These are phyloP conservation scores for Durusdinium trenchii DNA, from an alignment of 73 alveolate genomes.

Conservation along the genomic window DNA sequence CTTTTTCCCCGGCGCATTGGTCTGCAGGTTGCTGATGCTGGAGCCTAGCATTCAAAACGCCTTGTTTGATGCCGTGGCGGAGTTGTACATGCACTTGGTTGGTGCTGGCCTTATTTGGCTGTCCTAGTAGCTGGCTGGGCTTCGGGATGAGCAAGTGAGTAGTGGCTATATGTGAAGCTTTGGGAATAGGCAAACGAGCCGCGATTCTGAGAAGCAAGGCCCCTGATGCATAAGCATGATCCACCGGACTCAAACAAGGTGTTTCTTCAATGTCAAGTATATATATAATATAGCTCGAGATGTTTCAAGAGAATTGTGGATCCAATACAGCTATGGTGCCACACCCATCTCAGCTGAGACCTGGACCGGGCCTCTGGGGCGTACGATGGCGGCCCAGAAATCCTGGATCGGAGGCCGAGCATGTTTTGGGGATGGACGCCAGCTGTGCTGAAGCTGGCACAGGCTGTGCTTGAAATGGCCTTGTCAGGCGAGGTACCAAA, in stretches of 20 bases:
- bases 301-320: too few relatives aligned
- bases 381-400: slow-evolving; percentile 83
- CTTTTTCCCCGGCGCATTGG: not conserved
- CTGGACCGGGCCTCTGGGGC: slow-evolving; percentile 85
- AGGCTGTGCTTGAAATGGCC: not conserved
- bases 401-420: slow-evolving; percentile 47
- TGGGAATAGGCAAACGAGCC: too few relatives aligned
- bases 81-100: slow-evolving; percentile 80
- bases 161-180: too few relatives aligned
- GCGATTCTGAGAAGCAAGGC: too few relatives aligned
- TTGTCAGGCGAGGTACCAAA: slow-evolving; percentile 42
- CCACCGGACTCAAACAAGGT: too few relatives aligned
- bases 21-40: slow-evolving; percentile 81
- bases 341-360: not conserved
- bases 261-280: too few relatives aligned
- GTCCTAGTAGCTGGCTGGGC: not conserved
- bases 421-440: not conserved
- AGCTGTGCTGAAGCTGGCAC: too few relatives aligned
- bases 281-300: too few relatives aligned
- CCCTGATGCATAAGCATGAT: too few relatives aligned
- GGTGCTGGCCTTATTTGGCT: not conserved
- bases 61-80: slow-evolving; percentile 87
- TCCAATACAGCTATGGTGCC: too few relatives aligned
- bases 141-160: not conserved
- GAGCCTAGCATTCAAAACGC: slow-evolving; percentile 80